Percentiles rank a stretch among this genome's conserved stretches.
phyloP scores from a whole-genome alignment of 352 stramenopile genomes.

The Blastocystis sp. region DNA sequence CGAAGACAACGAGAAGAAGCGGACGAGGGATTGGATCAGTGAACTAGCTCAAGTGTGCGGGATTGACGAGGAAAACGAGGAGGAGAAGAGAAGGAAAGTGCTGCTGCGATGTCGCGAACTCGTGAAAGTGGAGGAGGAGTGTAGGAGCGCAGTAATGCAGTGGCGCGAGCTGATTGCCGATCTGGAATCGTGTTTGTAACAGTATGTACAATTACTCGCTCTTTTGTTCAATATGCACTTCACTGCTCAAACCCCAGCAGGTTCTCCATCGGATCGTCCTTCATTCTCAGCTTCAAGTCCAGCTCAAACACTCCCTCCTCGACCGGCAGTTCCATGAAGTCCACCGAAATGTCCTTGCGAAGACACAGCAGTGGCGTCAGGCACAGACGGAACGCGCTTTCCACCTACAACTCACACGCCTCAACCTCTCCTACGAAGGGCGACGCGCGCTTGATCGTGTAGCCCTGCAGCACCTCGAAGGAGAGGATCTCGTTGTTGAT shows the following conservation, averaged over 20 bases:
- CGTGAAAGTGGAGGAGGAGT: neutral
- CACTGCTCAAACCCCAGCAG: neutral
- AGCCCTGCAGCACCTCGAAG: neutral
- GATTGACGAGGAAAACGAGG: neutral
- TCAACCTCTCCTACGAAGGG: conserved; percentile 15
- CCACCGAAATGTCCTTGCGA: conserved; percentile 19
- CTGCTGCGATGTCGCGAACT: neutral
- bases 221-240: neutral
- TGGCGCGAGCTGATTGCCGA: neutral
- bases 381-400: conserved; percentile 39
- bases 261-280: conserved; percentile 11
- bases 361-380: conserved; percentile 16
- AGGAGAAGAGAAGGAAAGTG: neutral
- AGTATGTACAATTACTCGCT: neutral
- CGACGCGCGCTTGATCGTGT: conserved; percentile 5
- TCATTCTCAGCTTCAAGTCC: conserved; percentile 2
- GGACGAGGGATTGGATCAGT: neutral
- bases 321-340: conserved; percentile 53
- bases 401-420: conserved; percentile 9
- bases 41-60: neutral
- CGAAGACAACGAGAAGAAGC: neutral
- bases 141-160: neutral
- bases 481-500: conserved; percentile 26
- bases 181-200: neutral
- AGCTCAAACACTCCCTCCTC: conserved; percentile 1